Evolutionary conservation across 73 alveolate species (phyloP).

Genomic region (Uronychia setigera): DNA sequence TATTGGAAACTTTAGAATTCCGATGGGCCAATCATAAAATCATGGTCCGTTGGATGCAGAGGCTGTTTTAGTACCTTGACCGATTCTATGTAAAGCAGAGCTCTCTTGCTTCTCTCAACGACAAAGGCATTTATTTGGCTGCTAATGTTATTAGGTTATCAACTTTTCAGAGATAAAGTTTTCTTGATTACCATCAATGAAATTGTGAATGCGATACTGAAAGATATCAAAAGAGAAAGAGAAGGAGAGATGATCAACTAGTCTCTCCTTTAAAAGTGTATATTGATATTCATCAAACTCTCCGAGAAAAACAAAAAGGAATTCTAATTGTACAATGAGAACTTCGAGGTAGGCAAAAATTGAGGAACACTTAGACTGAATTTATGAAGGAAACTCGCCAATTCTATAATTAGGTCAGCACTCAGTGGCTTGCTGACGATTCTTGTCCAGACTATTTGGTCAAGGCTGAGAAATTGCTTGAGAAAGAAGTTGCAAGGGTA

Average conservation of each 20-base stretch:
- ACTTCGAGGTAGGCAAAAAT: neutral
- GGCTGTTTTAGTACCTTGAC: slow-evolving; percentile 80
- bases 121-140: slow-evolving; percentile 40
- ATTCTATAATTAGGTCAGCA: slow-evolving; percentile 38
- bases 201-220: slow-evolving; percentile 63
- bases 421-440: slow-evolving; percentile 56
- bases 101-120: slow-evolving; percentile 67
- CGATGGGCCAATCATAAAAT: slow-evolving; percentile 77
- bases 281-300: slow-evolving; percentile 17
- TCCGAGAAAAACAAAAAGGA: slow-evolving; percentile 2
- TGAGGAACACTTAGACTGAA: slow-evolving; percentile 10
- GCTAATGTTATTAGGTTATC: neutral
- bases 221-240: slow-evolving; percentile 70
- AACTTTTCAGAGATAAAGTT: slow-evolving; percentile 65
- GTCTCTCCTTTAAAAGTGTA: neutral
- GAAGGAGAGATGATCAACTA: slow-evolving; percentile 45
- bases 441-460: slow-evolving; percentile 66
- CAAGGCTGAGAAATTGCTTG: slow-evolving; percentile 47
- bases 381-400: slow-evolving; percentile 42
- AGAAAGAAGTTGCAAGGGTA: slow-evolving; percentile 31
- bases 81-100: slow-evolving; percentile 76
- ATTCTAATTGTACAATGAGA: slow-evolving; percentile 1
- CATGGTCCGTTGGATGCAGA: slow-evolving; percentile 80
- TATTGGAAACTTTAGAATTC: slow-evolving; percentile 56
- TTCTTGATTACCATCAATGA: slow-evolving; percentile 51